phyloP scores from a whole-genome alignment of 306 rosid species.

The Acacia confusa region DNA sequence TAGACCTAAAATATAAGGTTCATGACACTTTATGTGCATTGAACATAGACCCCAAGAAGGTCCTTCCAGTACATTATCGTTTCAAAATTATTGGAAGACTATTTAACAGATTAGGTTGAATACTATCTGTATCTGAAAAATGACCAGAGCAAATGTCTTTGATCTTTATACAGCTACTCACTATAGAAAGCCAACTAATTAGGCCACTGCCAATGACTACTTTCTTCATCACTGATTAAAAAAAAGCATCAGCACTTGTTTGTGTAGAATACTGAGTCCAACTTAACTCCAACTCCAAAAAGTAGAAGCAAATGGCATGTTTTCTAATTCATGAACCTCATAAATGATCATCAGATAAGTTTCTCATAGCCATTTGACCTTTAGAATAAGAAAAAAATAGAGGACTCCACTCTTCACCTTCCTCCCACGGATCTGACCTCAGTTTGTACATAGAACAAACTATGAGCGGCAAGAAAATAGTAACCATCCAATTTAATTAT shows the following conservation, averaged over 20 bases:
- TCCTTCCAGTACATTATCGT: background rate
- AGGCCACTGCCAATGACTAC: conserved; percentile 13
- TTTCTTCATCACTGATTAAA: conserved; percentile 11
- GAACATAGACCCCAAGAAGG: background rate
- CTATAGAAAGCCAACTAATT: background rate
- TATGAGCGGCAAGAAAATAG: background rate
- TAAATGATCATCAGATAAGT: background rate
- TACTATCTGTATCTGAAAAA: background rate
- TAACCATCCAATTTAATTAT: conserved; percentile 12
- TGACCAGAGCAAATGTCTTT: background rate
- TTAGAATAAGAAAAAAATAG: background rate
- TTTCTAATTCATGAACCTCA: conserved; percentile 9
- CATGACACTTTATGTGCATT: background rate
- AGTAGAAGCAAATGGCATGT: background rate
- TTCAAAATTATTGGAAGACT: background rate
- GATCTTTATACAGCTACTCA: background rate
- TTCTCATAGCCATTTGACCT: conserved; percentile 1
- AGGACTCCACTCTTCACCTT: conserved; percentile 12
- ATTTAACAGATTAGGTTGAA: background rate
- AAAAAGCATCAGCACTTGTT: background rate
- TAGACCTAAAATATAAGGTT: background rate
- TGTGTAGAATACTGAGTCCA: background rate
- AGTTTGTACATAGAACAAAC: conserved; percentile 20
- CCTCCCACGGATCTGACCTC: background rate
- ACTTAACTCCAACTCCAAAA: background rate